phyloP scores from a whole-genome alignment of 495 filamentous ascomycete species.

The Peziza echinospora region DNA sequence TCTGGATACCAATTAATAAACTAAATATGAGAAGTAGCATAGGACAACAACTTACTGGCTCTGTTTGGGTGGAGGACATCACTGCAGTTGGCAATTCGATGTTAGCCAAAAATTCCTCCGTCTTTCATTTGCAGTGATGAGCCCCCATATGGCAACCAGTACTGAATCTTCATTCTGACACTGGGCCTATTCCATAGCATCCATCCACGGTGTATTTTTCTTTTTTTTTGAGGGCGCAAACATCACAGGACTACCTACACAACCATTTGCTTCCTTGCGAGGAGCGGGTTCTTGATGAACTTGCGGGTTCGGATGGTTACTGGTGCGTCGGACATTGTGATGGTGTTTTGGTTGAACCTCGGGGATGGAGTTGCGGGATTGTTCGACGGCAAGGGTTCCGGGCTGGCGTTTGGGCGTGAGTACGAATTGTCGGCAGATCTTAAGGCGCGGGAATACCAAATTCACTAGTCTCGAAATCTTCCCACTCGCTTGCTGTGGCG shows the following conservation, averaged over 20 bases:
- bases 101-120: slow-evolving; percentile 3
- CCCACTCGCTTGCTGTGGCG: too few species aligned
- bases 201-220: background rate
- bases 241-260: slow-evolving; percentile 49
- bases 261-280: slow-evolving; percentile 99
- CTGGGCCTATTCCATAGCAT: background rate
- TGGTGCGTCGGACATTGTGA: slow-evolving; percentile 73
- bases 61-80: slow-evolving; percentile 98
- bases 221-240: background rate
- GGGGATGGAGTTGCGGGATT: slow-evolving; percentile 3
- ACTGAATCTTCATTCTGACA: background rate
- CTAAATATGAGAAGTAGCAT: background rate
- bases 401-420: too few species aligned
- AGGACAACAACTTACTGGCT: slow-evolving; percentile 28
- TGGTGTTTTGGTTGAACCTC: slow-evolving; percentile 15
- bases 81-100: slow-evolving; percentile 29
- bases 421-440: too few species aligned
- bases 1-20: slow-evolving; percentile 20
- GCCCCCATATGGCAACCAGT: background rate
- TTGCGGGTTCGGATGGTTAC: slow-evolving; percentile 99
- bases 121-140: slow-evolving; percentile 1
- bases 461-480: too few species aligned
- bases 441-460: too few species aligned
- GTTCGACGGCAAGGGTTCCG: slow-evolving; percentile 1
- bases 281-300: slow-evolving; percentile 98